phyloP scores from a whole-genome alignment of 768 basidiomycete species.

The Boletus vermiculosoides region DNA sequence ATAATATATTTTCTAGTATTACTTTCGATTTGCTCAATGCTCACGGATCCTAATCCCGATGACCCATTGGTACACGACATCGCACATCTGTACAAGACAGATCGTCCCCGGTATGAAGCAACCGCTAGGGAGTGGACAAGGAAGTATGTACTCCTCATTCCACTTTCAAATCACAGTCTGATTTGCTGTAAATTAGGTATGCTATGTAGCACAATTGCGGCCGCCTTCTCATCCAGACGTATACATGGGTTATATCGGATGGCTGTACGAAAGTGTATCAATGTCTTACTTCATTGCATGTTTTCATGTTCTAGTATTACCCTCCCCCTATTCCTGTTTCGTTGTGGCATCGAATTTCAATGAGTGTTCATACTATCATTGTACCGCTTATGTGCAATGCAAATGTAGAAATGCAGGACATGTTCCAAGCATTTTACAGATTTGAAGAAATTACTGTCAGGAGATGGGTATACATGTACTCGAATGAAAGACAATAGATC shows the following conservation, averaged over 20 bases:
- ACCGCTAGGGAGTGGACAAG: conserved; percentile 99
- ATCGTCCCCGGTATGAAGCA: conserved; percentile 94
- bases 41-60: conserved; percentile 99
- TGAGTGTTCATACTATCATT: conserved; percentile 11
- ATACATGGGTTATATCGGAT: conserved; percentile 31
- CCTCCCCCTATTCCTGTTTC: conserved; percentile 16
- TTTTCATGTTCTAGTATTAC: conserved; percentile 35
- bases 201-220: conserved; percentile 49
- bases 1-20: conserved; percentile 54
- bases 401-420: background rate
- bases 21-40: conserved; percentile 97
- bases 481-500: too few relatives aligned
- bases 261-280: conserved; percentile 35
- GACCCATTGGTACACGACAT: conserved; percentile 99
- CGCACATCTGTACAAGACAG: conserved; percentile 99
- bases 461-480: too few relatives aligned
- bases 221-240: conserved; percentile 19
- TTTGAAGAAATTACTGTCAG: too few relatives aligned
- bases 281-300: conserved; percentile 33
- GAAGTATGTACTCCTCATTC: conserved; percentile 64
- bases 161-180: background rate
- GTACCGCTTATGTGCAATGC: background rate
- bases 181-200: conserved; percentile 32
- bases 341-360: conserved; percentile 20
- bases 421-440: background rate